phyloP scores from a whole-genome alignment of 169 alveolate species.

The Babesia divergens region DNA sequence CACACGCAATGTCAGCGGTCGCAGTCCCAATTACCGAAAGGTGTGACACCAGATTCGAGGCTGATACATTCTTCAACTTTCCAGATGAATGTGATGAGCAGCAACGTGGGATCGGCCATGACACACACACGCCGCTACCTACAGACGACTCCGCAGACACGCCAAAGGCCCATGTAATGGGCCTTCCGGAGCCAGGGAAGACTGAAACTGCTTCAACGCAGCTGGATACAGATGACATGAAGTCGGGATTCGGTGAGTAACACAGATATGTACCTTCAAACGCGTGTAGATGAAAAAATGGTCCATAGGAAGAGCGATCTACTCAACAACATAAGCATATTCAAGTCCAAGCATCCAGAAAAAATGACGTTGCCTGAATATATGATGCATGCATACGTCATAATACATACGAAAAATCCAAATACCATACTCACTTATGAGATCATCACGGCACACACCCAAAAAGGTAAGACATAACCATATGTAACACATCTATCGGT shows the following conservation, averaged over 20 bases:
- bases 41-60: conserved; percentile 6
- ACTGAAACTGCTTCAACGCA: not conserved
- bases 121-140: conserved; percentile 2
- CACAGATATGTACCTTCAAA: too few relatives aligned
- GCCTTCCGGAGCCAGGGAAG: not conserved
- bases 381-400: conserved; percentile 52
- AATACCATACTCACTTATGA: conserved; percentile 54
- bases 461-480: conserved; percentile 55
- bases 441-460: conserved; percentile 34
- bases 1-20: conserved; percentile 7
- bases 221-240: not conserved
- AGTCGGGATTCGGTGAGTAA: conserved; percentile 6
- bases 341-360: conserved; percentile 48
- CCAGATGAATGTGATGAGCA: not conserved
- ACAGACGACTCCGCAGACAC: not conserved
- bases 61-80: not conserved
- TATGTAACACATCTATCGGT: too few relatives aligned
- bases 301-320: conserved; percentile 36
- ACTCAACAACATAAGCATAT: conserved; percentile 30
- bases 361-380: conserved; percentile 54
- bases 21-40: too few relatives aligned
- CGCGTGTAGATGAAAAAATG: conserved; percentile 3
- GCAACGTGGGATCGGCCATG: not conserved
- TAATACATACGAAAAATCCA: conserved; percentile 32
- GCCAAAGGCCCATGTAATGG: not conserved